These are phyloP conservation scores for Pyrus betulifolia DNA, from an alignment of 306 rosid genomes.

Conservation along the genomic window DNA sequence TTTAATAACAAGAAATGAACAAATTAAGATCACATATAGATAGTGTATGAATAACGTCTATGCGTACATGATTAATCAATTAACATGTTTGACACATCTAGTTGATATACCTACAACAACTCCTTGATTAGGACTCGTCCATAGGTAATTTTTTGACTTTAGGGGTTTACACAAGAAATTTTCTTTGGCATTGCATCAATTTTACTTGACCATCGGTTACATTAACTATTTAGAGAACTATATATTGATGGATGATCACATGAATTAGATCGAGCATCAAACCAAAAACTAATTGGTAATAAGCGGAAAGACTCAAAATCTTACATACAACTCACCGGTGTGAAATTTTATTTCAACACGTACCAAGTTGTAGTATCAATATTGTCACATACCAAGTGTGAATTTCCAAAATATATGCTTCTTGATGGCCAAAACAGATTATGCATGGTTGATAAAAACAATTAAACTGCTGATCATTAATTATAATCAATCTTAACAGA, in stretches of 20 bases:
- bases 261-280: not conserved
- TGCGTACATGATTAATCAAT: slow-evolving; percentile 1
- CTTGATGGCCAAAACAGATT: too few species aligned
- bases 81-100: slow-evolving; percentile 14
- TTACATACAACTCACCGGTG: too few species aligned
- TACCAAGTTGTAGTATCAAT: too few species aligned
- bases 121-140: slow-evolving; percentile 1
- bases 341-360: not conserved
- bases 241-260: not conserved
- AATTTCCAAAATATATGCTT: too few species aligned
- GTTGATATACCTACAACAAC: slow-evolving; percentile 8
- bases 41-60: slow-evolving; percentile 43
- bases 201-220: not conserved
- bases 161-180: not conserved
- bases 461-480: too few species aligned
- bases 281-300: not conserved
- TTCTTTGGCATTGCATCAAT: not conserved
- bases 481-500: too few species aligned
- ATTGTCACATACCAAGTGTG: too few species aligned
- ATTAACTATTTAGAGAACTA: not conserved
- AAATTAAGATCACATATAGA: not conserved
- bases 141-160: not conserved
- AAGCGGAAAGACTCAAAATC: not conserved
- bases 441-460: too few species aligned
- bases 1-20: slow-evolving; percentile 35